Evolutionary conservation across 2,329 filamentous ascomycete genomes (phyloP), one percentile per base, ranked within the genome.

Genomic region (Colletotrichum viniferum): DNA sequence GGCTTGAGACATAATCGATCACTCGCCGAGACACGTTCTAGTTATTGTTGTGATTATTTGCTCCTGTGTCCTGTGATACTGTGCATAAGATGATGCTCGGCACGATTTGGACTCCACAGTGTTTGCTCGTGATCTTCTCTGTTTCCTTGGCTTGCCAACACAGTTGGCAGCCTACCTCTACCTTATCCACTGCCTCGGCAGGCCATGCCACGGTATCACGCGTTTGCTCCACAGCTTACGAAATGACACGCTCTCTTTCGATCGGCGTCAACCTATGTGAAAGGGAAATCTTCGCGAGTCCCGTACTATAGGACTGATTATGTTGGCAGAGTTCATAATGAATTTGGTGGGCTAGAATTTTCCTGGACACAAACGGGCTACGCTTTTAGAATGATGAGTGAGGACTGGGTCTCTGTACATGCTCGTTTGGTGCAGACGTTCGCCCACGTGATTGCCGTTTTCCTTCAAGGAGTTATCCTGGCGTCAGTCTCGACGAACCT

Each of bases 1-100:
- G 62, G 71, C 69, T 77, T 75, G 72, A 69, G 73, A 69, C 58
- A 65, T 71, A 73, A 77, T 77, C 34, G 32, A 77, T 73, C 65
- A 69, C 76, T 75, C 74, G 71, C 69, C 66, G 68, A 77, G 64
- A 68, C 68, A 72, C 63, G 74, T 73, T 77, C 76, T 73, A 64
- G 63, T 76, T 56, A 65, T 36, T n/a, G 26, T 16, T 4, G n/a
- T 34, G 18, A 48, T 14, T 14, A 16, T 38, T 38, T 18, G 34
- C 34, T 36, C 4, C 36, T 38, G 4, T 9, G 36, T 21, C 4
- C 8, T 52, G 18, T 43, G 28, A 14, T 16, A 7, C 61, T 63
- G 30, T 63, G 32, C n/a, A 12, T 13, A 21, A 52, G 10, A 6
- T n/a, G n/a, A 13, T n/a, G n/a, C 43, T 21, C 43, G 12, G n/a